phyloP scores from a whole-genome alignment of 2,329 filamentous ascomycete species.

The Colletotrichum sp. region DNA sequence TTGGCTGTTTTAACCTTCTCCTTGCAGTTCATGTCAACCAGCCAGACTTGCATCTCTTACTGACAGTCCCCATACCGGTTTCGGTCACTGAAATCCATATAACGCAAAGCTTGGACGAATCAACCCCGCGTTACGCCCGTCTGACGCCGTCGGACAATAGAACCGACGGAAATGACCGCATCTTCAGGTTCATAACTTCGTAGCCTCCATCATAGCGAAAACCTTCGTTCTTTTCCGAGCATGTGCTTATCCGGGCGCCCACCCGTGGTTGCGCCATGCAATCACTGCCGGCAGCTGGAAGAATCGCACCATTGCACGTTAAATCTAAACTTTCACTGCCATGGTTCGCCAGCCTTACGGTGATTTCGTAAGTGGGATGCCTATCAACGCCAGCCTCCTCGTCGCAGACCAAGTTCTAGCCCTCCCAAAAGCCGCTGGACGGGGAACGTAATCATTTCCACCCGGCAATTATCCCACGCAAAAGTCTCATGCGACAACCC shows the following conservation, averaged over 20 bases:
- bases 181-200: background rate
- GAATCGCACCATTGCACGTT: too few relatives aligned
- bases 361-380: background rate
- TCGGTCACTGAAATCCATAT: accelerated
- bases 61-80: background rate
- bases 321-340: background rate
- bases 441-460: background rate
- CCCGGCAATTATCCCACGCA: background rate
- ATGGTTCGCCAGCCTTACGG: background rate
- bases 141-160: background rate
- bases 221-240: background rate
- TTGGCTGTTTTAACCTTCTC: background rate
- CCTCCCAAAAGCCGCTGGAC: background rate
- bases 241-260: background rate
- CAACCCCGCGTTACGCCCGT: background rate
- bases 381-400: background rate
- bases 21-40: background rate
- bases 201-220: background rate
- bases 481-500: background rate
- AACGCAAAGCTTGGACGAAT: background rate
- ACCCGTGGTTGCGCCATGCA: too few relatives aligned
- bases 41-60: background rate
- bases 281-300: background rate
- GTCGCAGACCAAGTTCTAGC: background rate
- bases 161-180: background rate